Evolutionary conservation across 2,329 filamentous ascomycete species (phyloP).

Genomic region (Leptographium flavum): DNA sequence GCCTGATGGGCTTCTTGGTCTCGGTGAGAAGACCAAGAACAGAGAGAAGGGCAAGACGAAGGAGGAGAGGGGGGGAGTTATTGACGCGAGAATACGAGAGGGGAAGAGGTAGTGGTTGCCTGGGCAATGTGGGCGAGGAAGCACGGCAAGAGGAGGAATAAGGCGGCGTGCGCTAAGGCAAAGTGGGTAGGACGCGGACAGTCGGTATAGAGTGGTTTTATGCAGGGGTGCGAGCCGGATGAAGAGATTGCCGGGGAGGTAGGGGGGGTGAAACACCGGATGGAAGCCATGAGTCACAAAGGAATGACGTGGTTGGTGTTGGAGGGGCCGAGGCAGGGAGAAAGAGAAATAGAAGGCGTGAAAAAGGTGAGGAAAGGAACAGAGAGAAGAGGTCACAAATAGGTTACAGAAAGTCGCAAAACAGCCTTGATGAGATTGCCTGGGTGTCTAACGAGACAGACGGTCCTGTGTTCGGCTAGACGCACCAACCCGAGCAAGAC

Average conservation of each 20-base stretch:
- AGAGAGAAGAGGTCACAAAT: no score
- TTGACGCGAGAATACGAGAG: background rate
- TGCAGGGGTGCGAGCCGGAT: background rate
- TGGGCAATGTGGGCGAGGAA: constrained; percentile 1
- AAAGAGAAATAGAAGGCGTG: no score
- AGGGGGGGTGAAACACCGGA: background rate
- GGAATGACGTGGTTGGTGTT: background rate
- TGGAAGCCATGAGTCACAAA: background rate
- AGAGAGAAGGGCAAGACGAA: background rate
- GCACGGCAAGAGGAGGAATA: background rate
- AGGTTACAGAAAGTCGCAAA: no score
- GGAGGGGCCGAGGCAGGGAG: background rate
- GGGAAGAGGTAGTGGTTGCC: constrained; percentile 4
- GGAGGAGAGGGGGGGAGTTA: background rate
- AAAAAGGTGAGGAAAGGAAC: no score
- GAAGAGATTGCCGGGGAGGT: background rate
- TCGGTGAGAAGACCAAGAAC: background rate
- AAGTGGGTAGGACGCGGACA: background rate
- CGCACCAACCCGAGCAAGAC: no score
- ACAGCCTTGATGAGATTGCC: background rate
- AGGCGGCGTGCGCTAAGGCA: background rate
- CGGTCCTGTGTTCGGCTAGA: no score
- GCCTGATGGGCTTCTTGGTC: background rate
- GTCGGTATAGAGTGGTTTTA: constrained; percentile 19
- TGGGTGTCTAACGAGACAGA: background rate